A percentile compares a stretch with the other conserved stretches of the same genome.
phyloP scores from a whole-genome alignment of 2,329 filamentous ascomycete genomes.

The Pseudogymnoascus destructans region DNA sequence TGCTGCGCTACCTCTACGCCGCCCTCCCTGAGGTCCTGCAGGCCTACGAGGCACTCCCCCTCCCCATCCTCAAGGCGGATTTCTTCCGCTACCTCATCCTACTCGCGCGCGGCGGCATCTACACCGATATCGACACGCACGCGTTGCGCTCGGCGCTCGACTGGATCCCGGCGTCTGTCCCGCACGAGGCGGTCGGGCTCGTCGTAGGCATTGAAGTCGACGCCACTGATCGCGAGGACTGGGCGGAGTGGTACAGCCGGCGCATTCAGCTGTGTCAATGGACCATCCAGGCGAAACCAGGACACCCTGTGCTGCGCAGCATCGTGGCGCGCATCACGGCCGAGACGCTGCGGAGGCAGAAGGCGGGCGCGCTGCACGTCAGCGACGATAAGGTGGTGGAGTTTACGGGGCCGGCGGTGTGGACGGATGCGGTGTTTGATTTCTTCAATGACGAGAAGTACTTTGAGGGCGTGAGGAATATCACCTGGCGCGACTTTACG shows the following conservation, averaged over 20 bases:
- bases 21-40: constrained; percentile 66
- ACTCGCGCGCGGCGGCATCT: constrained; percentile 67
- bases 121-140: constrained; percentile 84
- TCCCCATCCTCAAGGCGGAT: constrained; percentile 66
- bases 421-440: constrained; percentile 84
- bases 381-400: constrained; percentile 67
- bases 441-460: constrained; percentile 88
- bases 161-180: constrained; percentile 73
- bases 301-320: constrained; percentile 81
- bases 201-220: constrained; percentile 95
- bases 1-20: constrained; percentile 78
- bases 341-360: constrained; percentile 63
- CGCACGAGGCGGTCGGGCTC: constrained; percentile 66
- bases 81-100: constrained; percentile 59
- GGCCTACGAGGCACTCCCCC: constrained; percentile 59
- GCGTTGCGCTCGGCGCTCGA: constrained; percentile 72
- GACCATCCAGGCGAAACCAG: constrained; percentile 94
- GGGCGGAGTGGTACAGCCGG: constrained; percentile 90
- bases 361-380: constrained; percentile 46
- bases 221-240: constrained; percentile 71
- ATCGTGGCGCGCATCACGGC: constrained; percentile 77
- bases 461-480: constrained; percentile 63
- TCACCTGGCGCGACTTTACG: constrained; percentile 82
- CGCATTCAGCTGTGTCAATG: constrained; percentile 98
- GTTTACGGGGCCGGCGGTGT: constrained; percentile 85